phyloP scores from a whole-genome alignment of 2,329 filamentous ascomycete genomes.

The Lasiodiplodia gonubiensis region DNA sequence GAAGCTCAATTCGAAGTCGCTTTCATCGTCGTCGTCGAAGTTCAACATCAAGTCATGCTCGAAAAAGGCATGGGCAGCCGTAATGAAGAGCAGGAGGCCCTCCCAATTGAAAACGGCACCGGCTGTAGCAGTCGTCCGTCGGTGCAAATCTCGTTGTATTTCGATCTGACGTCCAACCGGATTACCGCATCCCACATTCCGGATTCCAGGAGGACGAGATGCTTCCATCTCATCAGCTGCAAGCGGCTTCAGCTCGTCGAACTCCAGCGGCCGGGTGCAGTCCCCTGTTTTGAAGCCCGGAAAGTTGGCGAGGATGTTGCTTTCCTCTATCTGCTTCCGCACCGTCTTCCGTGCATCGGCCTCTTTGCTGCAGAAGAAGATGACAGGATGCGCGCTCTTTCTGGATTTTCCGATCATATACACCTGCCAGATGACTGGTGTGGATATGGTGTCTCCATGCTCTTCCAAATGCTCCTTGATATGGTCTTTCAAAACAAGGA shows the following conservation, averaged over 20 bases:
- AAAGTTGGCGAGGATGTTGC: slow-evolving; percentile 28
- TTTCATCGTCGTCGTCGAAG: neutral
- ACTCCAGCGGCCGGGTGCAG: slow-evolving; percentile 31
- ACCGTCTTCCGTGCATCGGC: slow-evolving; percentile 28
- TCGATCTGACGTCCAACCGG: neutral
- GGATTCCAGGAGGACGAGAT: neutral
- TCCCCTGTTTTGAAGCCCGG: slow-evolving; percentile 30
- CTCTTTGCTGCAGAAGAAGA: slow-evolving; percentile 33
- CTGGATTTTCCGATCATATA: slow-evolving; percentile 32
- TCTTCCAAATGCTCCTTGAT: slow-evolving; percentile 31
- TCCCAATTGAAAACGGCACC: neutral
- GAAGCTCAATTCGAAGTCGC: neutral
- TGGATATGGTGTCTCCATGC: slow-evolving; percentile 29
- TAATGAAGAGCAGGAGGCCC: neutral
- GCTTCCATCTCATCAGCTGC: neutral
- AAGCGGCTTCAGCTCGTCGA: slow-evolving; percentile 28
- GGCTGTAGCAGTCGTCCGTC: neutral
- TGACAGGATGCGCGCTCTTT: slow-evolving; percentile 28
- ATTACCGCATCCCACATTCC: neutral
- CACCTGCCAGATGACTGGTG: slow-evolving; percentile 12
- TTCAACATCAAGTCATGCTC: neutral
- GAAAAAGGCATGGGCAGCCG: neutral
- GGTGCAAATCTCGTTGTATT: neutral
- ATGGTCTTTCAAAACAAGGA: slow-evolving; percentile 30
- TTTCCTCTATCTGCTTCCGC: slow-evolving; percentile 29